phyloP scores from a whole-genome alignment of 495 filamentous ascomycete species.

The Tuber magnatum region DNA sequence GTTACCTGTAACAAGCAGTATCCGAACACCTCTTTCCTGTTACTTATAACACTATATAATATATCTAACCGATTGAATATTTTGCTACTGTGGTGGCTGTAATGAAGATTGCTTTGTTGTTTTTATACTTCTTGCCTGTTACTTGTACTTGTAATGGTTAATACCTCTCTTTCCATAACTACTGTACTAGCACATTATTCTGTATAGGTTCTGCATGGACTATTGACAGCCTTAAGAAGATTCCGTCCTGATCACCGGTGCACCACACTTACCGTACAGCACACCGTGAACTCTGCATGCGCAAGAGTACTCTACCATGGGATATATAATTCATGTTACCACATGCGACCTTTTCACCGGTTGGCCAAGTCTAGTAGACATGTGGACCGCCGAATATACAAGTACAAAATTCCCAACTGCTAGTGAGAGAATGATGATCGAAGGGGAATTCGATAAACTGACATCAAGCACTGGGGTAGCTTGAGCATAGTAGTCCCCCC shows the following conservation, averaged over 20 bases:
- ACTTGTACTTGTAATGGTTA: not conserved
- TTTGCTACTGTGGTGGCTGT: too few relatives aligned
- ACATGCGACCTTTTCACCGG: not conserved
- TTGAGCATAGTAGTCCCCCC: not conserved
- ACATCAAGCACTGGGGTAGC: not conserved
- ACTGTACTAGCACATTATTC: not conserved
- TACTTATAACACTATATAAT: too few relatives aligned
- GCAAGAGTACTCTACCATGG: not conserved
- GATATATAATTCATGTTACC: not conserved
- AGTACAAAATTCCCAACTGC: too few relatives aligned
- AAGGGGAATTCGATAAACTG: not conserved
- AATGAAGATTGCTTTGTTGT: too few relatives aligned
- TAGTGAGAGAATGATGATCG: not conserved
- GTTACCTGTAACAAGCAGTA: too few relatives aligned
- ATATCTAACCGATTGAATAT: too few relatives aligned
- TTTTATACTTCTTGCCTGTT: too few relatives aligned
- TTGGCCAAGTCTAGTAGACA: not conserved
- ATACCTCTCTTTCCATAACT: not conserved
- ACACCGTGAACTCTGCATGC: not conserved
- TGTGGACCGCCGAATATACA: not conserved
- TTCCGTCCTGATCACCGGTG: constrained; percentile 1
- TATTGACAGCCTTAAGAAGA: not conserved
- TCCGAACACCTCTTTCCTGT: too few relatives aligned
- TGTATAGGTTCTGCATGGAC: not conserved
- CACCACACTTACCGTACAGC: not conserved